A percentile compares a stretch with the other conserved stretches of the same genome.
Conservation (phyloP, 2,329 filamentous ascomycete species). For the Nemania sp. region DNA sequence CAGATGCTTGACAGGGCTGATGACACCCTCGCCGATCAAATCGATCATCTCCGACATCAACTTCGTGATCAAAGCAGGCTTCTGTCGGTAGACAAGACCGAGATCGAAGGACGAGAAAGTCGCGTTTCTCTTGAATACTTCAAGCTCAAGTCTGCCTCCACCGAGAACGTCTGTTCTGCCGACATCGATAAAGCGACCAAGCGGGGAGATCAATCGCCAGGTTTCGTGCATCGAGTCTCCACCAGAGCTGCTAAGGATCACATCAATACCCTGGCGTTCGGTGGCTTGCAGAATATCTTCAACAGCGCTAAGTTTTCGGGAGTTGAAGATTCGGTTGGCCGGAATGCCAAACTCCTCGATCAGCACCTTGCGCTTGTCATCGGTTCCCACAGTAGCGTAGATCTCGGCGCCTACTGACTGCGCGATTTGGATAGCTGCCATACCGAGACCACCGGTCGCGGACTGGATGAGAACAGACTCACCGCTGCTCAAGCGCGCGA, state of each 20-base stretch:
- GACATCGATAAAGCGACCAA: constrained; percentile 17
- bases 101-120: constrained; percentile 17
- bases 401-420: constrained; percentile 9
- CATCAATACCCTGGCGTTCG: neutral
- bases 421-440: constrained; percentile 19
- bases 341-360: constrained; percentile 6
- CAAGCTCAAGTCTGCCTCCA: constrained; percentile 2
- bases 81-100: constrained; percentile 2
- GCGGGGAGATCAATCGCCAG: constrained; percentile 2
- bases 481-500: neutral
- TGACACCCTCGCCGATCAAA: neutral
- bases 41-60: constrained; percentile 13
- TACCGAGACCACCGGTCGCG: constrained; percentile 20
- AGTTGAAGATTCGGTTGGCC: neutral
- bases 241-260: constrained; percentile 6
- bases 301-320: neutral
- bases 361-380: constrained; percentile 1
- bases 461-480: constrained; percentile 23
- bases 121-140: constrained; percentile 15
- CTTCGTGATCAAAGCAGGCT: neutral
- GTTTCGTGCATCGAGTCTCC: constrained; percentile 9
- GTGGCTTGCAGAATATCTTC: constrained; percentile 2
- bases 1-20: constrained; percentile 1
- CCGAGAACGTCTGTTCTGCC: constrained; percentile 9
- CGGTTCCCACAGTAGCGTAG: constrained; percentile 11